Evolutionary conservation across 2,329 filamentous ascomycete genomes (phyloP).

Genomic region (Aureobasidium namibiae): DNA sequence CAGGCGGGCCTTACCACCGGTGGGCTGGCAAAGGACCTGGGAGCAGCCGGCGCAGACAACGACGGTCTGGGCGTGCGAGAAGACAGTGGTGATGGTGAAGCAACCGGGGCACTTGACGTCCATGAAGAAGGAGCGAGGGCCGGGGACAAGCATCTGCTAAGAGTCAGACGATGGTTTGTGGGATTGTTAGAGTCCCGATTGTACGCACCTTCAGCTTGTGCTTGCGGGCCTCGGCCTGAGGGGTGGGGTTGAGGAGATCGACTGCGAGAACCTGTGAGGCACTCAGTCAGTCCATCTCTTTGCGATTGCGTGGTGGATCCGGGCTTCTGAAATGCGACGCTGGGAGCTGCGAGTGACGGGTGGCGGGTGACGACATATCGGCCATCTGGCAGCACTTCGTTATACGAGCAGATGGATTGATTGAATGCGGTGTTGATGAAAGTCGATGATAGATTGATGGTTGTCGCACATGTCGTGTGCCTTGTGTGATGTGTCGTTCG

Average conservation of each 20-base stretch:
- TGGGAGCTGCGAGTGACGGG: background rate
- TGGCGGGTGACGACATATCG: background rate
- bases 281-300: slow-evolving; percentile 7
- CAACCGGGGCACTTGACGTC: slow-evolving; percentile 99
- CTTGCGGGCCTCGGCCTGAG: slow-evolving; percentile 97
- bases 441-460: slow-evolving; percentile 1
- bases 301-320: background rate
- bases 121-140: slow-evolving; percentile 99
- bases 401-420: background rate
- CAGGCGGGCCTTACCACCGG: slow-evolving; percentile 96
- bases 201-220: slow-evolving; percentile 98
- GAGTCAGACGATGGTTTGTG: slow-evolving; percentile 12
- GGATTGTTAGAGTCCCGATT: background rate
- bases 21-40: slow-evolving; percentile 98
- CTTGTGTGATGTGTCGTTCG: background rate
- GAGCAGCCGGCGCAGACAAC: slow-evolving; percentile 99
- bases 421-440: background rate
- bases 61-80: slow-evolving; percentile 99
- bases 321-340: background rate
- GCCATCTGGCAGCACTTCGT: background rate
- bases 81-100: slow-evolving; percentile 99
- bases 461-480: slow-evolving; percentile 10
- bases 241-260: slow-evolving; percentile 98
- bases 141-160: slow-evolving; percentile 64
- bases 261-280: slow-evolving; percentile 88